A percentile compares a stretch with the other conserved stretches of the same genome.
phyloP scores from a whole-genome alignment of 495 filamentous ascomycete genomes.

The Trypethelium eluteriae region DNA sequence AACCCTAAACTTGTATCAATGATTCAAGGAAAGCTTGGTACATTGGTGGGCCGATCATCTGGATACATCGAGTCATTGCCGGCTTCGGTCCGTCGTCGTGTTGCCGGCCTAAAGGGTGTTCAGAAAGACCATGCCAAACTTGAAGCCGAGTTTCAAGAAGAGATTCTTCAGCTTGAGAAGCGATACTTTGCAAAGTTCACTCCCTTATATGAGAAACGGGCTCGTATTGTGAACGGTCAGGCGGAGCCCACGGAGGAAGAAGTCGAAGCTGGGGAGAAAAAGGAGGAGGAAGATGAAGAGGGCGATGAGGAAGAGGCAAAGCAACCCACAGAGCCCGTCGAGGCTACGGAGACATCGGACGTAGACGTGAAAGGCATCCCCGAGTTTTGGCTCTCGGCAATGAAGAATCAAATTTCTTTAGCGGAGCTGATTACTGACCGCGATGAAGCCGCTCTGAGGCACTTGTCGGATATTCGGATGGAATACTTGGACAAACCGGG shows the following conservation, averaged over 20 bases:
- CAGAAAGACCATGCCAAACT: slow-evolving; percentile 98
- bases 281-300: slow-evolving; percentile 61
- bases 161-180: slow-evolving; percentile 96
- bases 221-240: slow-evolving; percentile 83
- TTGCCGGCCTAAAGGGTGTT: slow-evolving; percentile 90
- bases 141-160: slow-evolving; percentile 96
- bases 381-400: slow-evolving; percentile 98
- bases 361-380: slow-evolving; percentile 67
- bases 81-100: slow-evolving; percentile 76
- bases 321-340: slow-evolving; percentile 41
- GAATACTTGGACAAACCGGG: slow-evolving; percentile 97
- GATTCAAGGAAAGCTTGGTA: slow-evolving; percentile 93
- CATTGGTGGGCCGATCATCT: slow-evolving; percentile 87
- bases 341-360: slow-evolving; percentile 40
- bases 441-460: slow-evolving; percentile 86
- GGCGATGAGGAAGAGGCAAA: slow-evolving; percentile 35
- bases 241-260: slow-evolving; percentile 80
- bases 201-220: slow-evolving; percentile 90
- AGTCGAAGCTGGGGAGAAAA: slow-evolving; percentile 75
- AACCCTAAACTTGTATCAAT: slow-evolving; percentile 89
- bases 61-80: slow-evolving; percentile 98
- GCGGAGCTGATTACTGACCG: slow-evolving; percentile 97
- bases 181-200: slow-evolving; percentile 98
- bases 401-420: slow-evolving; percentile 97
- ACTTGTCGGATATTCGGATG: slow-evolving; percentile 92